These are phyloP conservation scores for Phaeosphaeria sp. DNA, from an alignment of 2,329 filamentous ascomycete species.

Conservation along the genomic window DNA sequence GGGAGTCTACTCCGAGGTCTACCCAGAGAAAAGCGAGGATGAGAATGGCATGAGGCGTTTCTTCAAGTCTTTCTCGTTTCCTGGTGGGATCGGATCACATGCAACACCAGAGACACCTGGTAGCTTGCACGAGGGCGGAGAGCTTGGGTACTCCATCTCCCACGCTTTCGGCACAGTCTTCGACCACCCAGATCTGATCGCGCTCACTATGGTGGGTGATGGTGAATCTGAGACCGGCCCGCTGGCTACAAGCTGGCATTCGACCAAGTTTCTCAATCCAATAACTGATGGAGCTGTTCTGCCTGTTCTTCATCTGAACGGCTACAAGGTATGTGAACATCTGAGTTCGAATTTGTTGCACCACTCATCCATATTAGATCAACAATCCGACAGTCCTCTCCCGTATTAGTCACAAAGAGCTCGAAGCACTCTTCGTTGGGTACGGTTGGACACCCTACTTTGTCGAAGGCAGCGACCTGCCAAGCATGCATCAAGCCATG, in stretches of 20 bases:
- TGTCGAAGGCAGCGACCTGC: constrained; percentile 75
- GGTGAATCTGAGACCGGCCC: constrained; percentile 84
- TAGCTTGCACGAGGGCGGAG: constrained; percentile 78
- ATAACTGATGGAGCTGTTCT: constrained; percentile 79
- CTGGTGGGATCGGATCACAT: constrained; percentile 78
- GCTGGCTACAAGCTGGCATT: constrained; percentile 80
- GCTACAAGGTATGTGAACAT: constrained; percentile 71
- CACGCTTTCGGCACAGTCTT: constrained; percentile 81
- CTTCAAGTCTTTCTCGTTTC: constrained; percentile 85
- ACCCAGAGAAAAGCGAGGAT: constrained; percentile 74
- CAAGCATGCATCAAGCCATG: constrained; percentile 83
- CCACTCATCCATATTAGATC: constrained; percentile 28
- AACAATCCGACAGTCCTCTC: constrained; percentile 66
- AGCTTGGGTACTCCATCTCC: constrained; percentile 81
- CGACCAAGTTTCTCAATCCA: constrained; percentile 81
- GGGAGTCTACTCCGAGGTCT: constrained; percentile 78
- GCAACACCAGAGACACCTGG: constrained; percentile 81
- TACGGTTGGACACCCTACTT: constrained; percentile 84
- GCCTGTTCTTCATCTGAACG: constrained; percentile 79
- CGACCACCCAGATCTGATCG: constrained; percentile 76
- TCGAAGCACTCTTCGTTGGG: constrained; percentile 71
- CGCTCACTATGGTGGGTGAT: constrained; percentile 79
- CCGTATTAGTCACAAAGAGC: constrained; percentile 75
- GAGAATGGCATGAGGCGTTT: constrained; percentile 73
- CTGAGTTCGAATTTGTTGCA: not conserved